These are phyloP conservation scores for Pyrenochaeta sp. DNA, from an alignment of 2,329 filamentous ascomycete species.

Conservation along the genomic window DNA sequence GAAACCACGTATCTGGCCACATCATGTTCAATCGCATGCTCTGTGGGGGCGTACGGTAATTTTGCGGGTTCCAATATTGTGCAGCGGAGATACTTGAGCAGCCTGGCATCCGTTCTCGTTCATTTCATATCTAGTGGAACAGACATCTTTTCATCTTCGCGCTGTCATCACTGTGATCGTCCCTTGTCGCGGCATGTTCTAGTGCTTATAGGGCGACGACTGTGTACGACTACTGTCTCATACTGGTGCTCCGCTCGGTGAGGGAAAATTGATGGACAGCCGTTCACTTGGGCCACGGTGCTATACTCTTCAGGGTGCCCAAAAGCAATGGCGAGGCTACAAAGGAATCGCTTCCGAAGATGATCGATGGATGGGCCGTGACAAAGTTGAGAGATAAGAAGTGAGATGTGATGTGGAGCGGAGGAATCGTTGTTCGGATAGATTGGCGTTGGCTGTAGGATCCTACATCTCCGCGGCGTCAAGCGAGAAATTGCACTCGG, in stretches of 20 bases:
- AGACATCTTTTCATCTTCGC: background rate
- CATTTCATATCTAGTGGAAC: background rate
- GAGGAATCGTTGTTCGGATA: constrained; percentile 5
- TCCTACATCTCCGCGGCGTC: constrained; percentile 19
- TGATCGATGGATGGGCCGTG: background rate
- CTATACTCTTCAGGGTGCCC: background rate
- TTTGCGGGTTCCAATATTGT: background rate
- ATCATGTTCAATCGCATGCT: constrained; percentile 5
- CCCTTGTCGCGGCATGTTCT: background rate
- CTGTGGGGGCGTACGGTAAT: constrained; percentile 23
- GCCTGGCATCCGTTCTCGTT: background rate
- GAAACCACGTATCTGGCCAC: constrained; percentile 21
- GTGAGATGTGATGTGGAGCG: constrained; percentile 2
- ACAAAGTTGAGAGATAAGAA: constrained; percentile 18
- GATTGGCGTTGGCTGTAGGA: constrained; percentile 1
- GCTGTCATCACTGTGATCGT: background rate
- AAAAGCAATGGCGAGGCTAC: constrained; percentile 4
- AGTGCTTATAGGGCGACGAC: constrained; percentile 11
- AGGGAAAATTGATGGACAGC: background rate
- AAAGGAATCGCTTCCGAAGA: background rate
- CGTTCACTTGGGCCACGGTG: background rate
- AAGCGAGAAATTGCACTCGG: background rate
- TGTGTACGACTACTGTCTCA: constrained; percentile 9
- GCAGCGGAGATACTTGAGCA: constrained; percentile 31
- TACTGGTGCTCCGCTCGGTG: background rate